Evolutionary conservation across 75 land plant species (phyloP), one percentile per base, ranked within the genome.

Genomic region (Cunninghamia lanceolata): DNA sequence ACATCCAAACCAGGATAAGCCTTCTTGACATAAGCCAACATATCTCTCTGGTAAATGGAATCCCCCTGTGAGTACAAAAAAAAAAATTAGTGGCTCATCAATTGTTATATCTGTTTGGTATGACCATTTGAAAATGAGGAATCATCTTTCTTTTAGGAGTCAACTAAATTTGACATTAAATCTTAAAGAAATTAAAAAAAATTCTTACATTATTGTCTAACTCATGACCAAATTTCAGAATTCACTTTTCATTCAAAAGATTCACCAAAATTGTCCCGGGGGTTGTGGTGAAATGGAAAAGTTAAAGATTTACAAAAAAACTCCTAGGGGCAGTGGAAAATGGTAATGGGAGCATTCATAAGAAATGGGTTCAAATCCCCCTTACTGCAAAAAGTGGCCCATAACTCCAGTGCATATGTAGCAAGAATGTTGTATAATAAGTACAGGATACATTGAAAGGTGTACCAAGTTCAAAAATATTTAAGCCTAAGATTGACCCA

Each of bases 11-110:
- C 92, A 0, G 99, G 95, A 86, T 91, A 95, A 3, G 75, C 89
- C 86, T 71, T 91, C 89, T 95, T 98, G 19, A 86, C 90, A 90
- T 93, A 88, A 86, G 91, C 93, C 32, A 95, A 92, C 99, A 98
- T 96, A 59, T 96, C 94, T 83, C 93, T 88, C 90, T 98, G 99
- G 84, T 98, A 98, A n/a, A 87, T 90, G 2, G 99, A 98, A 82
- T 98, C 96, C 59, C 99, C 99, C 78, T 98, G 99, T 34, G 4
- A 73, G 16, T 32, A 73, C 11, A 8, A 73, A 34, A 66, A 15
- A 73, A 73, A 15, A 4, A 73, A 7, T 63, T 63, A 63, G 21
- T 28, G 30, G n/a, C 68, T 63, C 25, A 21, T 28, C 68, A 28
- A 63, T 63, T 63, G 68, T 25, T 63, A 28, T 21, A 63, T 63